Conservation (phyloP, 139 green algal species). For the Axilococcus clingmanii region DNA sequence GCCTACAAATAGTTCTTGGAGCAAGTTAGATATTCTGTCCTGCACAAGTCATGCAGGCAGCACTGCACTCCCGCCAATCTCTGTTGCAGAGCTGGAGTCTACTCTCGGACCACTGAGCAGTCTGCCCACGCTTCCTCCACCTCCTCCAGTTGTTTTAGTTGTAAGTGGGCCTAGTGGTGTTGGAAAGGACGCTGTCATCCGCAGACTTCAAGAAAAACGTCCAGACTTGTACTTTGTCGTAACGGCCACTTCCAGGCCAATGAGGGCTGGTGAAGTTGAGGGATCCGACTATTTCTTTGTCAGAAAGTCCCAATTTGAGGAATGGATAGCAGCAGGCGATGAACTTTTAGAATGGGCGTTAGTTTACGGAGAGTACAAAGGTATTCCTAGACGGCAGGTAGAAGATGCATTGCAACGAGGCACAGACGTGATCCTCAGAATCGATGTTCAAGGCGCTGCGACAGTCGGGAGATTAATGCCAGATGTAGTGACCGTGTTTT, state of each 20-base stretch:
- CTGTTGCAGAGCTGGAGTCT: too few species aligned
- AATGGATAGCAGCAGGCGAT: constrained; percentile 64
- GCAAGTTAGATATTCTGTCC: too few species aligned
- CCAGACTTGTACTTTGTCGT: constrained; percentile 90
- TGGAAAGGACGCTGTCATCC: constrained; percentile 89
- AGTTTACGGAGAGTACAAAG: constrained; percentile 97
- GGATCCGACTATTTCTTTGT: constrained; percentile 95
- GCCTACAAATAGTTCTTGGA: too few species aligned
- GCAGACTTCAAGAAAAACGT: constrained; percentile 46
- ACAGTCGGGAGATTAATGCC: constrained; percentile 71
- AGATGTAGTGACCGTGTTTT: constrained; percentile 45
- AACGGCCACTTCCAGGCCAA: constrained; percentile 80
- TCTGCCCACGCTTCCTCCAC: constrained; percentile 26
- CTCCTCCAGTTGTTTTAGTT: constrained; percentile 63
- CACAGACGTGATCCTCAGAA: constrained; percentile 80
- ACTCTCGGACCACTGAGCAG: too few species aligned
- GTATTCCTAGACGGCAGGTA: constrained; percentile 66
- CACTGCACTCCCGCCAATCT: too few species aligned
- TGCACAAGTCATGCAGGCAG: too few species aligned
- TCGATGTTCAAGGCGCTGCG: constrained; percentile 88
- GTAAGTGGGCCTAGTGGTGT: constrained; percentile 88
- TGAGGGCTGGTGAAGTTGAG: constrained; percentile 67
- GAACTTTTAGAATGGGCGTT: constrained; percentile 88
- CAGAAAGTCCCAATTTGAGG: constrained; percentile 66
- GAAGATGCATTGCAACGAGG: constrained; percentile 51